These are phyloP conservation scores for Globisporangium paroecandrum DNA, from an alignment of 352 stramenopile species.

Conservation along the genomic window DNA sequence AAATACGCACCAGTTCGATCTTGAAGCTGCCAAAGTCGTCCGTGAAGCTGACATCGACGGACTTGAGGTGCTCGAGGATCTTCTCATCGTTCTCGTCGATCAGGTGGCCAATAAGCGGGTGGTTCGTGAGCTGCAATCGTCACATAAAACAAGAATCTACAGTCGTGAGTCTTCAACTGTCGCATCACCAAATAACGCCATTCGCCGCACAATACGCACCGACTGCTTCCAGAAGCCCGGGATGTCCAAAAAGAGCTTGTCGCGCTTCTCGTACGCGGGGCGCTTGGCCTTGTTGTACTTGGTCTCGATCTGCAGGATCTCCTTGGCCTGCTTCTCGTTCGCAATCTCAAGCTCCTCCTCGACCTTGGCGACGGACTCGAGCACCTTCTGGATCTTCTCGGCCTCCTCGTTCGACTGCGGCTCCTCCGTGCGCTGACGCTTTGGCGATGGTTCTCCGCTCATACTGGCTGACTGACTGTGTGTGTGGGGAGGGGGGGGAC, in stretches of 20 bases:
- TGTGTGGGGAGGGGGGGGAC: not conserved
- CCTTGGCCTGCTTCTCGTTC: conserved; percentile 56
- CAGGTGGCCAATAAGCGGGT: conserved; percentile 49
- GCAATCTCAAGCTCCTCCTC: conserved; percentile 65
- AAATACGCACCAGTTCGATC: conserved; percentile 30
- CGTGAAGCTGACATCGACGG: conserved; percentile 60
- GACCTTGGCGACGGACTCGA: conserved; percentile 45
- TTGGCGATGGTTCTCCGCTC: conserved; percentile 56
- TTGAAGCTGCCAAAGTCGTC: conserved; percentile 70
- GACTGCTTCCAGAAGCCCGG: conserved; percentile 76
- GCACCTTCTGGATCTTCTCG: conserved; percentile 53
- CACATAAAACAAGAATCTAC: conserved; percentile 3
- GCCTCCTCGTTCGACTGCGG: conserved; percentile 23
- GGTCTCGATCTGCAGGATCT: conserved; percentile 72
- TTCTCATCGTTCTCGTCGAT: conserved; percentile 51
- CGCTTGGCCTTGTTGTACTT: conserved; percentile 75
- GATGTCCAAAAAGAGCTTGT: conserved; percentile 59
- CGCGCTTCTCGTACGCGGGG: conserved; percentile 61
- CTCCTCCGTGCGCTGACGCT: conserved; percentile 73
- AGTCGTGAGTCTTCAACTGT: not conserved
- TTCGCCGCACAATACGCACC: conserved; percentile 28
- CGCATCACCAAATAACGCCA: not conserved
- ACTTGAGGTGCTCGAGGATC: conserved; percentile 47
- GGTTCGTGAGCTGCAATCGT: conserved; percentile 53
- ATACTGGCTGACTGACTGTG: conserved; percentile 23